Conservation (phyloP, 2,329 filamentous ascomycete species). For the Aspergillus fijiensis region DNA sequence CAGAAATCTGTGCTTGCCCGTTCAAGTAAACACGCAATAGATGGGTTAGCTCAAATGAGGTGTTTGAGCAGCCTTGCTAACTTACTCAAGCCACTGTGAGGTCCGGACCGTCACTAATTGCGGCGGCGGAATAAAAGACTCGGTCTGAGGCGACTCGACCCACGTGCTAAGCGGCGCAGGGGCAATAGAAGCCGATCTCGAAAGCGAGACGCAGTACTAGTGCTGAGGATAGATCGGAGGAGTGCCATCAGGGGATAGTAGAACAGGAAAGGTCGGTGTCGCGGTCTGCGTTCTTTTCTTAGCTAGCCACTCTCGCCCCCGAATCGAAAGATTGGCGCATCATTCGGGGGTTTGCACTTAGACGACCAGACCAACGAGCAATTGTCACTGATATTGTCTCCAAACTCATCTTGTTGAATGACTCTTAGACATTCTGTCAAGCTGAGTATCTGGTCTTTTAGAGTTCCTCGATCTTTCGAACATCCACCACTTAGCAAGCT, state of each 20-base stretch:
- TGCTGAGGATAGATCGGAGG: not conserved
- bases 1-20: not conserved
- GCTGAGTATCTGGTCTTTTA: too few species aligned
- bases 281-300: not conserved
- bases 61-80: not conserved
- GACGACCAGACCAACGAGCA: not conserved
- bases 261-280: not conserved
- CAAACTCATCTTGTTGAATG: not conserved
- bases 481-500: not conserved
- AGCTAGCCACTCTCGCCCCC: not conserved
- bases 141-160: constrained; percentile 11
- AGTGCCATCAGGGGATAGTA: not conserved
- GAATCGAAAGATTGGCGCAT: not conserved
- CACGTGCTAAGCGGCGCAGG: constrained; percentile 15
- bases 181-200: constrained; percentile 4
- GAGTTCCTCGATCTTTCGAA: not conserved
- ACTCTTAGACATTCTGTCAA: too few species aligned
- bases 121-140: constrained; percentile 1
- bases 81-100: not conserved
- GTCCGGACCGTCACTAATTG: constrained; percentile 1
- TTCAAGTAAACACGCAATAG: too few species aligned
- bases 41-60: too few species aligned
- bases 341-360: not conserved
- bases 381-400: not conserved
- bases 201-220: not conserved